These are phyloP conservation scores for Mycena vitilis DNA, from an alignment of 768 basidiomycete genomes.

Conservation along the genomic window DNA sequence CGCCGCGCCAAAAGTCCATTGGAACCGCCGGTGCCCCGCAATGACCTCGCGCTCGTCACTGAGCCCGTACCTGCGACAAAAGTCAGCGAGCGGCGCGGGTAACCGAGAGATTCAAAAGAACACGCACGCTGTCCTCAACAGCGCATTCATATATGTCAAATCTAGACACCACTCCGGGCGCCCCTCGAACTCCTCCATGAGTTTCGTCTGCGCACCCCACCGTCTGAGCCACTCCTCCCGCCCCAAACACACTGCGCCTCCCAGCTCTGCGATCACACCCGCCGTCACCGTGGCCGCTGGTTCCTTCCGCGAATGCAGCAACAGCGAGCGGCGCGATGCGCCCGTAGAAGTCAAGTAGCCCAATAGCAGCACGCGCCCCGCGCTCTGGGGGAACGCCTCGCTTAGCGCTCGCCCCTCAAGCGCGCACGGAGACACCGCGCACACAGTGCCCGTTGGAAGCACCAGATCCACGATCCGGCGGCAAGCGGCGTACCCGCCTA, in stretches of 20 bases:
- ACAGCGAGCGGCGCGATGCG: slow-evolving; percentile 88
- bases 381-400: slow-evolving; percentile 49
- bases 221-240: slow-evolving; percentile 67
- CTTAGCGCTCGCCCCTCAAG: slow-evolving; percentile 94
- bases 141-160: slow-evolving; percentile 92
- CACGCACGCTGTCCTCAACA: slow-evolving; percentile 75
- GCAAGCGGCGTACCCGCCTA: slow-evolving; percentile 86
- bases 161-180: slow-evolving; percentile 97
- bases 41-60: slow-evolving; percentile 70
- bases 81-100: not conserved
- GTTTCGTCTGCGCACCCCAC: slow-evolving; percentile 49
- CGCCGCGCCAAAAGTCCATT: slow-evolving; percentile 82
- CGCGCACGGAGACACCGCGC: slow-evolving; percentile 87
- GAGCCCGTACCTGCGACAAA: slow-evolving; percentile 75
- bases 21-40: slow-evolving; percentile 87
- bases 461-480: too few species aligned
- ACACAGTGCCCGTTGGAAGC: slow-evolving; percentile 95
- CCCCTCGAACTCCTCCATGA: slow-evolving; percentile 74
- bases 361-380: slow-evolving; percentile 88
- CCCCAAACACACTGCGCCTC: slow-evolving; percentile 80
- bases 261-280: slow-evolving; percentile 57
- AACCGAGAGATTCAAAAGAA: not conserved
- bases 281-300: not conserved
- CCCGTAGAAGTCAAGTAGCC: slow-evolving; percentile 99
- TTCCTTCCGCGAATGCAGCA: slow-evolving; percentile 44